phyloP scores from a whole-genome alignment of 2,329 filamentous ascomycete species.

The Colletotrichum sp. region DNA sequence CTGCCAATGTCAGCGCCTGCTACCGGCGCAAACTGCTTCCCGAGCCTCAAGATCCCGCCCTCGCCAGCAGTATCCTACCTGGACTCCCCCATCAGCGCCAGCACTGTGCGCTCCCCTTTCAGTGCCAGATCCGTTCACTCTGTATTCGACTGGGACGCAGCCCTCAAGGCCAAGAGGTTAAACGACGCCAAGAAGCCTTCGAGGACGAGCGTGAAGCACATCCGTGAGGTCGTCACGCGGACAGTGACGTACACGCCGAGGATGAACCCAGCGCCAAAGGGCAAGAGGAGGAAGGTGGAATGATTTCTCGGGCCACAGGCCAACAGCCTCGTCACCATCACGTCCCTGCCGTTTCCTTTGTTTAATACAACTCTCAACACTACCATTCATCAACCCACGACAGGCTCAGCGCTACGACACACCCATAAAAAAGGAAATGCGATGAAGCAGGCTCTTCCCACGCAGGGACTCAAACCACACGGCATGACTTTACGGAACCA shows the following conservation, averaged over 20 bases:
- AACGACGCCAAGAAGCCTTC: slow-evolving; percentile 62
- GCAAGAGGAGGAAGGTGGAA: slow-evolving; percentile 82
- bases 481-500: slow-evolving; percentile 19
- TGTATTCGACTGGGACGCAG: slow-evolving; percentile 79
- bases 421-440: slow-evolving; percentile 3
- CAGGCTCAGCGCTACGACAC: slow-evolving; percentile 6
- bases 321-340: background rate
- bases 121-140: slow-evolving; percentile 69
- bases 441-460: slow-evolving; percentile 23
- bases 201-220: slow-evolving; percentile 69
- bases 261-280: slow-evolving; percentile 88
- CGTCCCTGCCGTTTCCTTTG: slow-evolving; percentile 6
- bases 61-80: slow-evolving; percentile 72
- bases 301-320: slow-evolving; percentile 23
- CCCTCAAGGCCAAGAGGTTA: slow-evolving; percentile 69
- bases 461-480: slow-evolving; percentile 2
- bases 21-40: slow-evolving; percentile 63
- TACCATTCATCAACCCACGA: background rate
- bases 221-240: slow-evolving; percentile 90
- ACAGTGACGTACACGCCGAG: slow-evolving; percentile 89
- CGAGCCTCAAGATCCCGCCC: slow-evolving; percentile 77
- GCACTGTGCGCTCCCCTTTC: slow-evolving; percentile 74
- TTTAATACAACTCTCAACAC: background rate
- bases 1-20: slow-evolving; percentile 65
- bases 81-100: slow-evolving; percentile 75